Evolutionary conservation across 148 eudicot species (phyloP).

Genomic region (Camellia lanceoleosa): DNA sequence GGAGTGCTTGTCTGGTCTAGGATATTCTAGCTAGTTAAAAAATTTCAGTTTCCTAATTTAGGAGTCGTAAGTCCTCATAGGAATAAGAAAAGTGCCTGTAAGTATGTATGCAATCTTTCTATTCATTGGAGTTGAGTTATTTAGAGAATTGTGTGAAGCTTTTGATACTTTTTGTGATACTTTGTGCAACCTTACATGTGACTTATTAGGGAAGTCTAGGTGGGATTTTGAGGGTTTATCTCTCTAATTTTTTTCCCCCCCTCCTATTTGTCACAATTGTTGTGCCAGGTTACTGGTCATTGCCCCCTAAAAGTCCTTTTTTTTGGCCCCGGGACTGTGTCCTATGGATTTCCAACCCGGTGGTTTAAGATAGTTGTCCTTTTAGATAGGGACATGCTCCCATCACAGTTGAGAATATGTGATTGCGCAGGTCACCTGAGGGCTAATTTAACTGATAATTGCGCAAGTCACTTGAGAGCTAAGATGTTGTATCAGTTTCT

Average conservation of each 20-base stretch:
- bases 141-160: too few species aligned
- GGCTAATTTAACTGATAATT: too few species aligned
- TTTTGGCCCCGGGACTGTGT: background rate
- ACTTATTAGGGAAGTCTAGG: background rate
- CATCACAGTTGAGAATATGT: too few species aligned
- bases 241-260: background rate
- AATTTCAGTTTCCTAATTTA: too few species aligned
- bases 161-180: too few species aligned
- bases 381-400: too few species aligned
- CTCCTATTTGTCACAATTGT: conserved; percentile 8
- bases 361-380: too few species aligned
- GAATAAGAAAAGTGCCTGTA: background rate
- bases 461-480: too few species aligned
- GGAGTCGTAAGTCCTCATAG: background rate
- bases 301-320: background rate
- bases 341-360: background rate
- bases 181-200: background rate
- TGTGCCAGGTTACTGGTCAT: background rate
- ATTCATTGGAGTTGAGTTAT: too few species aligned
- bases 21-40: background rate
- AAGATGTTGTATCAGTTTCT: too few species aligned
- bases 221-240: background rate
- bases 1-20: background rate
- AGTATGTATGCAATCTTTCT: background rate
- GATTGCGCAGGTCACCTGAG: too few species aligned